Percentiles rank a stretch among this genome's conserved stretches.
Evolutionary conservation across 78 protist genomes (phyloP).

Genomic region (Monocercomonoides exilis): DNA sequence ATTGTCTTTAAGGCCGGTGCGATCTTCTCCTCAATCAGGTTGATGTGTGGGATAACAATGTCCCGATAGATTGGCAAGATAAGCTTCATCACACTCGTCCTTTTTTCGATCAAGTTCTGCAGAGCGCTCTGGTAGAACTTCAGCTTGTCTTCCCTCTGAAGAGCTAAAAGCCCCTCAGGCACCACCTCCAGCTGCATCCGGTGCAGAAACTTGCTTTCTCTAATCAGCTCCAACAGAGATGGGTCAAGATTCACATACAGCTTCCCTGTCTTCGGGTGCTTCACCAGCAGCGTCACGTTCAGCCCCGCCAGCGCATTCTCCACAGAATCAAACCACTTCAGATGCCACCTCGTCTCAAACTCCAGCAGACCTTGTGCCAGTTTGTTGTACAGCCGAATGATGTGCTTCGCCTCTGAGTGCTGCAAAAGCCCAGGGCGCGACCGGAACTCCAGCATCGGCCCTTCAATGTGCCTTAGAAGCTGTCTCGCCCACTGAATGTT

Average conservation of each 20-base stretch:
- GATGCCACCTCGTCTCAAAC: constrained; percentile 53
- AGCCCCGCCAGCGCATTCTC: constrained; percentile 39
- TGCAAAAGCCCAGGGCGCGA: constrained; percentile 27
- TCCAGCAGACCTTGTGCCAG: constrained; percentile 51
- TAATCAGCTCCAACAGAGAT: constrained; percentile 47
- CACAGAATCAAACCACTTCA: constrained; percentile 35
- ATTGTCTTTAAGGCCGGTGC: constrained; percentile 51
- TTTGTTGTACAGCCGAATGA: constrained; percentile 58
- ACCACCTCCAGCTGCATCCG: constrained; percentile 44
- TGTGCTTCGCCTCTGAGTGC: constrained; percentile 44
- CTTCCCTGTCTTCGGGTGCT: constrained; percentile 26
- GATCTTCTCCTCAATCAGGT: constrained; percentile 26
- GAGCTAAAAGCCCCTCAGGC: constrained; percentile 46
- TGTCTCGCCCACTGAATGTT: constrained; percentile 56
- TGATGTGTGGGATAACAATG: constrained; percentile 35
- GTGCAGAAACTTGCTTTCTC: constrained; percentile 51
- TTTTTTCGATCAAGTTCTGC: neutral
- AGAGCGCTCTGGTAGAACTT: constrained; percentile 36
- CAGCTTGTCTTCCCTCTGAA: constrained; percentile 52
- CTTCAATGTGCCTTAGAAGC: constrained; percentile 51
- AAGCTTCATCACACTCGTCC: neutral
- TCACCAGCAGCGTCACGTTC: constrained; percentile 51
- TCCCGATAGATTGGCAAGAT: constrained; percentile 1
- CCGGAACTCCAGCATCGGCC: constrained; percentile 54
- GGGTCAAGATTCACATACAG: constrained; percentile 57